Evolutionary conservation across 805 yeast genomes (phyloP).

Genomic region (Candida fluviatilis): DNA sequence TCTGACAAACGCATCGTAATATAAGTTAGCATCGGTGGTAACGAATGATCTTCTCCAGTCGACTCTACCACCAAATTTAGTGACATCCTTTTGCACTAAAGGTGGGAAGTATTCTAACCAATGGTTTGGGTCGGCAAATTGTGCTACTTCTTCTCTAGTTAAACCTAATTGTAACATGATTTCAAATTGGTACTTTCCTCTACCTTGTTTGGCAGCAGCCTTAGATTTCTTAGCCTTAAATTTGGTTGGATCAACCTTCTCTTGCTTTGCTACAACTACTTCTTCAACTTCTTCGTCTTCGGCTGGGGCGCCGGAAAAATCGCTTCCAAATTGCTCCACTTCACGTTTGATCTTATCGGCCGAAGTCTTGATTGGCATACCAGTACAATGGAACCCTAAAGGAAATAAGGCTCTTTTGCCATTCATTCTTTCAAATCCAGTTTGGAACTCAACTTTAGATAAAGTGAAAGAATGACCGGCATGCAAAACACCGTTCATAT

Average conservation of each 20-base stretch:
- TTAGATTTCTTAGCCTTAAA: constrained; percentile 91
- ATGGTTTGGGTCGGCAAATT: constrained; percentile 87
- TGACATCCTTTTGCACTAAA: constrained; percentile 75
- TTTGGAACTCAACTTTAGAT: constrained; percentile 87
- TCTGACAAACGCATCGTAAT: constrained; percentile 89
- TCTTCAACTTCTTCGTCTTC: constrained; percentile 49
- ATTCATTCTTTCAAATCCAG: constrained; percentile 92
- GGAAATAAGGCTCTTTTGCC: constrained; percentile 94
- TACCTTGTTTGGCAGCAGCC: constrained; percentile 90
- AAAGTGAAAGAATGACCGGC: constrained; percentile 97
- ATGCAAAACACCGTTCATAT: constrained; percentile 97
- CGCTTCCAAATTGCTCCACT: constrained; percentile 82
- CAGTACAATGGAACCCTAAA: constrained; percentile 98
- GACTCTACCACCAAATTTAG: constrained; percentile 82
- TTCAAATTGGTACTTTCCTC: constrained; percentile 91
- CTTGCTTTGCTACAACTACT: constrained; percentile 24
- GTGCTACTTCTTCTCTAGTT: constrained; percentile 72
- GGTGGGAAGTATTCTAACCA: constrained; percentile 95
- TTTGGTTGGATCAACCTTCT: constrained; percentile 65
- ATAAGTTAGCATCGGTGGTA: constrained; percentile 93
- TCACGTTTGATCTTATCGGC: constrained; percentile 95
- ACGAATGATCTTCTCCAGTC: constrained; percentile 98
- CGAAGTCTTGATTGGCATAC: constrained; percentile 95
- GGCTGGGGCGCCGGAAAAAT: constrained; percentile 64
- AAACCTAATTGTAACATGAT: constrained; percentile 95